These are phyloP conservation scores for Trypanosomatidae sp. DNA, from an alignment of 208 protist species.

Conservation along the genomic window DNA sequence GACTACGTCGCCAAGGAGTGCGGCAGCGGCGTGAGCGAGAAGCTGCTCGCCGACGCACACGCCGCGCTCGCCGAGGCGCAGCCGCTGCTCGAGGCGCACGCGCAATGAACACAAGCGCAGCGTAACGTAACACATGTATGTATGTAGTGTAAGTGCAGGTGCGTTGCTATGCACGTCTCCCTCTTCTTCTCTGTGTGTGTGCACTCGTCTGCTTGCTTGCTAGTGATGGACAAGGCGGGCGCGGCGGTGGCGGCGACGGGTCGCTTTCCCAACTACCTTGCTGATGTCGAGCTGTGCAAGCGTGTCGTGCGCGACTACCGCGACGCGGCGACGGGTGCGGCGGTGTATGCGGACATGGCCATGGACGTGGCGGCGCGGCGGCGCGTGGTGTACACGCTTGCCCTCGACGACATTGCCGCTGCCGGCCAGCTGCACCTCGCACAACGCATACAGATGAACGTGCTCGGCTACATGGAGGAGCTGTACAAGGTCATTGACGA, in stretches of 20 bases:
- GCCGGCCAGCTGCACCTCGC: conserved; percentile 63
- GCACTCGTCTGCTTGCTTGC: neutral
- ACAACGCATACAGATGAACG: conserved; percentile 78
- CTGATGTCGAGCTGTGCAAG: conserved; percentile 56
- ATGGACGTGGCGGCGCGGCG: conserved; percentile 20
- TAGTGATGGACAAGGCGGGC: conserved; percentile 8
- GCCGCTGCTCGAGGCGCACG: neutral
- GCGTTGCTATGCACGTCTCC: neutral
- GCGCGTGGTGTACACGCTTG: conserved; percentile 25
- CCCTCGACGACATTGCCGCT: conserved; percentile 47
- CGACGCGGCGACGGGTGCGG: conserved; percentile 20
- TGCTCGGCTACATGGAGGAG: conserved; percentile 73
- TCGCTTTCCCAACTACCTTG: conserved; percentile 74
- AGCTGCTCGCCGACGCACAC: conserved; percentile 11
- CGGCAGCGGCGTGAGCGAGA: conserved; percentile 12
- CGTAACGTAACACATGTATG: neutral
- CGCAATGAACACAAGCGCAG: too few species aligned
- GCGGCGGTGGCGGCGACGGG: conserved; percentile 46
- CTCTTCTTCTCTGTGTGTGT: neutral
- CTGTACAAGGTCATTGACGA: conserved; percentile 61
- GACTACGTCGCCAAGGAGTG: conserved; percentile 46
- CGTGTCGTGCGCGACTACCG: conserved; percentile 53
- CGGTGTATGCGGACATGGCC: conserved; percentile 41
- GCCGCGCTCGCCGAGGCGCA: neutral
- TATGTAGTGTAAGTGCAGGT: neutral